Base-by-base conservation (phyloP, 2,329 filamentous ascomycete genomes). In the Exophiala dermatitidis region DNA sequence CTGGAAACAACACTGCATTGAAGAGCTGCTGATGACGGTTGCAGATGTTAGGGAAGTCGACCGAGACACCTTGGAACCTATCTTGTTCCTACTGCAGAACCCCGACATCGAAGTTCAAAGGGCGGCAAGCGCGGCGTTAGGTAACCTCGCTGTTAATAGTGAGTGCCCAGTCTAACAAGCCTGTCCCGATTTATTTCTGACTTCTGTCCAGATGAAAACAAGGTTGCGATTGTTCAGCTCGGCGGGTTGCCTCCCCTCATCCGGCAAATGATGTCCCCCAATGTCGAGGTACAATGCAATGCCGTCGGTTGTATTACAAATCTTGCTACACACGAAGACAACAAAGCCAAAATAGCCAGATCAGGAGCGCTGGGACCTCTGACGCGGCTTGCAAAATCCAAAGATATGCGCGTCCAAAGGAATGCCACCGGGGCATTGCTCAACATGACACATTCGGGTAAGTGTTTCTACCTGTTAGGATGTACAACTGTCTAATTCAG, bases 381-480 rank as follows among this genome's bases (percentile, higher is more conserved):
- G 63, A 98, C 93, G 43, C 82, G 88, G 59, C 76, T 98, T 53
- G 93, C 93, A 58, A 97, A 95, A 72, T 97, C 93, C 26, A 91
- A 94, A 71, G 93, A 98, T 66, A 97, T 97, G 93, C 84, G 93
- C 52, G 93, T 98, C 45, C 93, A 98, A 74, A 82, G 93, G 61
- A 98, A 98, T 71, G 93, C 93, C 53, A 98, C 93, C 0, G 93
- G 93, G 50, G 93, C 93, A 43, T 75, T 98, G 53, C 79, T 98
- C 61, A 98, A 98, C 72, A 98, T 98, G 93, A 98, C 93, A 64
- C 93, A 98, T 75, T 97, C 90, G 60, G 90, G 90, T 95, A 81
- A 56, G 79, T 7, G 8, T 40, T n/a, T 31, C 31, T 31, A 12
- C 9, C n/a, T 26, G 5, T 4, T 32, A 10, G 12, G 26, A 9